Base-by-base conservation (phyloP, 202 grass and related monocot species). In the Hordeum pubiflorum region DNA sequence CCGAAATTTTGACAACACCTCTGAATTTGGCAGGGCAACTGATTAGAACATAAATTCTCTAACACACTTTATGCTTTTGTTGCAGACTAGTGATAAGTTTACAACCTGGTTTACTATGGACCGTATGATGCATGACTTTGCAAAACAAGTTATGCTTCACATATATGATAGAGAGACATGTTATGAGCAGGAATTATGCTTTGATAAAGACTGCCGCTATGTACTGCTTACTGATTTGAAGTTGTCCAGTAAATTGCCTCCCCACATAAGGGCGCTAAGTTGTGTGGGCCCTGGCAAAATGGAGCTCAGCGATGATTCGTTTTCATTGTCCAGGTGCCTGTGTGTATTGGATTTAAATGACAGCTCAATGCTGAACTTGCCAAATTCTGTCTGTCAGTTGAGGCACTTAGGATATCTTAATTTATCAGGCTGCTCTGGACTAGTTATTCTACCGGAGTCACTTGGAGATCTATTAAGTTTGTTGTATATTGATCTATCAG, bases 41-140 rank as follows among this genome's bases (percentile, higher is more conserved):
- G 13, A 48, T 1, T 48, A 48, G 1, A 48, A 50, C 46, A 50
- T 50, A 14, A 48, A 50, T 50, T 50, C 43, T 48, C 43, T 50
- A 50, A 50, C 1, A 0, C 46, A 7, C 46, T 44, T 44, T 59
- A 59, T 21, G n/a, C 6, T 13, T 26, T 4, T 43, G 2, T 23
- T 43, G 66, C 75, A 64, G 58, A 48, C 10, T 9, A 20, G n/a
- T n/a, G n/a, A 9, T 14, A 7, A 69, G 13, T 4, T 3, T 22
- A 10, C 10, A 1, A 0, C 0, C 22, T 18, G 1, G 33, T 74
- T 22, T 65, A 76, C 52, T 33, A 69, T 86, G 62, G 71, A 81
- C n/a, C n/a, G 78, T 22, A 24, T 79, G 20, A 63, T 78, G 50
- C 74, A 87, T 15, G 13, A 58, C 0, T 0, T 87, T 10, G 79